phyloP scores from a whole-genome alignment of 371 early-diverging fungal genomes.

The Circinella umbellata region DNA sequence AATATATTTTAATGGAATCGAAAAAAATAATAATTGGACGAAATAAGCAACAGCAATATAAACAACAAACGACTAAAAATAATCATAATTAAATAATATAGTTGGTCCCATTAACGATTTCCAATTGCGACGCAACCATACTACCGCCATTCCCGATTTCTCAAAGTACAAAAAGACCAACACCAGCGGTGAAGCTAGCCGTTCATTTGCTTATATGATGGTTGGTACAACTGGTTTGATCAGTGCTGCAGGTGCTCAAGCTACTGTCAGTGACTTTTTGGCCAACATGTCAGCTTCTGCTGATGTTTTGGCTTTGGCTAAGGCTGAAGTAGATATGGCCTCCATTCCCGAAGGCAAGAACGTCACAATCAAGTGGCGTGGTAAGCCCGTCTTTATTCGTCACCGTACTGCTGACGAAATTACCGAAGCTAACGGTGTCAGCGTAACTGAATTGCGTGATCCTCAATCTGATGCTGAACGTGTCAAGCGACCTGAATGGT shows the following conservation, averaged over 20 bases:
- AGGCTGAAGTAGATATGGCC: slow-evolving; percentile 93
- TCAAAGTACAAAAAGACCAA: slow-evolving; percentile 67
- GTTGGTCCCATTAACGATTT: slow-evolving; percentile 40
- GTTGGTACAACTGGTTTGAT: slow-evolving; percentile 90
- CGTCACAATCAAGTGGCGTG: slow-evolving; percentile 97
- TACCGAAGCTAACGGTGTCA: slow-evolving; percentile 88
- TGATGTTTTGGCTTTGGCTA: slow-evolving; percentile 97
- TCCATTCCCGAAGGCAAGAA: slow-evolving; percentile 97
- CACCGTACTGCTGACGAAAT: slow-evolving; percentile 96
- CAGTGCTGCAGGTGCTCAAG: slow-evolving; percentile 88
- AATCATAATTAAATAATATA: slow-evolving; percentile 13
- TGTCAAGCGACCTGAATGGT: slow-evolving; percentile 93
- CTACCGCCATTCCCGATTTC: slow-evolving; percentile 70
- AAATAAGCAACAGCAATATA: too few relatives aligned
- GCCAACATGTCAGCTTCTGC: slow-evolving; percentile 94
- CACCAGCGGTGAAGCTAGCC: slow-evolving; percentile 70
- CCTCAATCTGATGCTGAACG: slow-evolving; percentile 93
- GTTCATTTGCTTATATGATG: slow-evolving; percentile 92
- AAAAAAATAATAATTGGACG: neutral
- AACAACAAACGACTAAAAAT: neutral
- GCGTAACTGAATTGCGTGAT: slow-evolving; percentile 83
- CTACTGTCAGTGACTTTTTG: slow-evolving; percentile 90
- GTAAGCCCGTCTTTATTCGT: slow-evolving; percentile 98
- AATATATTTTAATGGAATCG: neutral
- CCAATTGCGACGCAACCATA: slow-evolving; percentile 64